A percentile compares a stretch with the other conserved stretches of the same genome.
phyloP scores from a whole-genome alignment of 2,329 filamentous ascomycete genomes.

The Graphium sp. region DNA sequence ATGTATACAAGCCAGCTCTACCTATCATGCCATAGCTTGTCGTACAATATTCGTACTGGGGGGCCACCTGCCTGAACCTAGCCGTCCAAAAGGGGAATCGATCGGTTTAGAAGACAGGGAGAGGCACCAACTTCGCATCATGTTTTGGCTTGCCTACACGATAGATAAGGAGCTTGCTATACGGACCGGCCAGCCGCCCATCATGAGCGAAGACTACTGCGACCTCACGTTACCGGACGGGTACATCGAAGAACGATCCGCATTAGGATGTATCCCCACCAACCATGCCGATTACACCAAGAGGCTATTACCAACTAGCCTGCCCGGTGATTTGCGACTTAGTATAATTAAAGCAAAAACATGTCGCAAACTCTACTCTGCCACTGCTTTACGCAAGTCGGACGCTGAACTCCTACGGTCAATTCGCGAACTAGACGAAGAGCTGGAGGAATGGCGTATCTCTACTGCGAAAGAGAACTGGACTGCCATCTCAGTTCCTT shows the following conservation, averaged over 20 bases:
- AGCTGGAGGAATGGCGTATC: slow-evolving; percentile 35
- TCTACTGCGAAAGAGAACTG: slow-evolving; percentile 29
- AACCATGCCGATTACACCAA: no score
- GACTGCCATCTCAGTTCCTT: no score
- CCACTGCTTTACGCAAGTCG: slow-evolving; percentile 25
- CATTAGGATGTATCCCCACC: no score
- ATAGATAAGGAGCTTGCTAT: slow-evolving; percentile 39
- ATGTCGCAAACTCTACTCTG: slow-evolving; percentile 29
- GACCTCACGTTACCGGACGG: slow-evolving; percentile 29
- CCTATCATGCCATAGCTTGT: slow-evolving; percentile 25
- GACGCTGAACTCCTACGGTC: slow-evolving; percentile 35
- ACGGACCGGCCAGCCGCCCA: slow-evolving; percentile 32
- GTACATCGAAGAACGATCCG: slow-evolving; percentile 19
- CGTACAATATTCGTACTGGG: slow-evolving; percentile 31
- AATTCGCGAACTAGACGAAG: slow-evolving; percentile 38
- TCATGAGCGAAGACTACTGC: slow-evolving; percentile 31
- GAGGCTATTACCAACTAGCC: no score
- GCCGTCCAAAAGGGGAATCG: no score
- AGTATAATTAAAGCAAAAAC: slow-evolving; percentile 33
- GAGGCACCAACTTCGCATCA: slow-evolving; percentile 15
- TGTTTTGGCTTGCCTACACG: slow-evolving; percentile 39
- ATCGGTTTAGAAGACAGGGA: slow-evolving; percentile 11
- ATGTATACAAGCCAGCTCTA: slow-evolving; percentile 25
- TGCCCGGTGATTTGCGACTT: no score
- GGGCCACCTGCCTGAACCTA: no score